Conservation (phyloP, 2,329 filamentous ascomycete genomes). For the Elsinoe arachidis region DNA sequence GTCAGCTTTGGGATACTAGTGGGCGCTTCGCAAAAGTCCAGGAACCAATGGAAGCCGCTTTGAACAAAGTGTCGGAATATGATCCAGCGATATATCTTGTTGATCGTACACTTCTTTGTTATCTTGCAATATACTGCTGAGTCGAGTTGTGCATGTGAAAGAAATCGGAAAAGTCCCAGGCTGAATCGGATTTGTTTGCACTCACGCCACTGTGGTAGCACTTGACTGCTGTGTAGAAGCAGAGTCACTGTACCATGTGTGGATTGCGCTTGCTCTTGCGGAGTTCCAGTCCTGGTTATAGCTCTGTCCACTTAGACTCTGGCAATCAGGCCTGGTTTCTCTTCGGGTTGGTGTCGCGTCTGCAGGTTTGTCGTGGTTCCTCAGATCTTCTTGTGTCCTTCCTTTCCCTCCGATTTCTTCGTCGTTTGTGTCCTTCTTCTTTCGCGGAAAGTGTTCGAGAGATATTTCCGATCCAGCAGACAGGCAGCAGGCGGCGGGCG, state of each 20-base stretch:
- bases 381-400: no score
- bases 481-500: neutral
- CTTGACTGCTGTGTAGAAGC: no score
- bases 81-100: neutral
- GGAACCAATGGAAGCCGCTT: neutral
- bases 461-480: neutral
- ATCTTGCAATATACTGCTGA: neutral
- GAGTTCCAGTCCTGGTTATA: no score
- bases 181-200: no score
- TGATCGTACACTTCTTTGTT: neutral
- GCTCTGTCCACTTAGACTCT: no score
- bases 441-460: no score
- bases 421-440: neutral
- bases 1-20: constrained; percentile 7
- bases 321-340: no score
- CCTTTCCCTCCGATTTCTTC: neutral
- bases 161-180: neutral
- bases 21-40: constrained; percentile 8
- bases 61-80: neutral
- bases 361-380: no score
- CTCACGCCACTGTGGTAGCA: no score
- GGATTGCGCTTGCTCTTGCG: no score
- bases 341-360: no score
- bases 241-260: no score
- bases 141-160: neutral